Evolutionary conservation across 164 flowering plant species (phyloP), one percentile per base, ranked within the genome.

Genomic region (Kingdonia uniflora): DNA sequence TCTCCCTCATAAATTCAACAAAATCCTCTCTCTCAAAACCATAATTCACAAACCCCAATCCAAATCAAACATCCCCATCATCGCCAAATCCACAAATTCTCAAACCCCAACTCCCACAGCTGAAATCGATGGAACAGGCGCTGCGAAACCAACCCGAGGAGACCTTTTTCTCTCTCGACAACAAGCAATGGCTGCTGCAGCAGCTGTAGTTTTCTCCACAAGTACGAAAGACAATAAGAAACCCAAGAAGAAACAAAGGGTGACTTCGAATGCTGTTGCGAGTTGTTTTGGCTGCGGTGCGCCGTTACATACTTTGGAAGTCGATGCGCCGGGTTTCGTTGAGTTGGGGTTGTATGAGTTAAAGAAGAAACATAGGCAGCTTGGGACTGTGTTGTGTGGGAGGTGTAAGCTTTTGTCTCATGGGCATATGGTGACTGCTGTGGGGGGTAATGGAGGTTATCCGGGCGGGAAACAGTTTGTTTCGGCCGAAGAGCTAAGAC

Each of bases 401-500:
- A 80, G 98, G 71, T 92, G 98, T 63, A 63, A 57, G 56, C 87
- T 84, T 49, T 55, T 92, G 57, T 82, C 95, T 58, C 98, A 92
- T 66, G 98, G 98, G 46, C 94, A 84, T 43, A 92, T 92, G 98
- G 77, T 92, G 46, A 92, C 98, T 53, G 98, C 98, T 51, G 98
- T 92, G 51, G 96, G 96, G 55, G 98, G 98, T 37, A 72, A 92
- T 76, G 98, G 96, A 49, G 98, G 98, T 44, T 92, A 92, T 70
- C 39, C 95, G 43, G 98, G 98, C 19, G 95, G 98, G 49, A 85
- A 85, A 62, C 96, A 82, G 60, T 92, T 92, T 70, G 68, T 88
- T 66, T 57, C 81, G 6, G 98, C 96, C 0, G 96, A 92, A 64
- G 80, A 82, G 71, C 88, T 92, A 16, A 71, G 96, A 7, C 80